Conservation (phyloP, 169 alveolate species). For the Eimeria sp. region DNA sequence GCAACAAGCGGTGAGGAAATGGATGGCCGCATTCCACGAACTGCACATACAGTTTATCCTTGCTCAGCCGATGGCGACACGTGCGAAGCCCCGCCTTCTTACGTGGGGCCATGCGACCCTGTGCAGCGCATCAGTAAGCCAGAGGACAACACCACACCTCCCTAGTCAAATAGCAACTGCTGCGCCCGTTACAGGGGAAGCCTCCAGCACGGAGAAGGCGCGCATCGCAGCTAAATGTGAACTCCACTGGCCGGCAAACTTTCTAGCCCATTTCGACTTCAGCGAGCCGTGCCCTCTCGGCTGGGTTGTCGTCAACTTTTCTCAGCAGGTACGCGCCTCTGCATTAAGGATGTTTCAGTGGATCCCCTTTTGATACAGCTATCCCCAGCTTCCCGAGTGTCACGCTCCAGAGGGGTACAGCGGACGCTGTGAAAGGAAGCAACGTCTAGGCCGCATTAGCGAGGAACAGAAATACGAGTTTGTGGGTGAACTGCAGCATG, state of each 20-base stretch:
- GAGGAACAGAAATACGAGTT: slow-evolving; percentile 49
- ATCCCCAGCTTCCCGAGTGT: slow-evolving; percentile 46
- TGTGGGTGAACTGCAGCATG: slow-evolving; percentile 13
- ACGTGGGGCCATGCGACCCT: slow-evolving; percentile 73
- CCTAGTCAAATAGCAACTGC: neutral
- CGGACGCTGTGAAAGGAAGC: slow-evolving; percentile 54
- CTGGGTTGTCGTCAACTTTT: slow-evolving; percentile 24
- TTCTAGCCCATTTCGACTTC: slow-evolving; percentile 48
- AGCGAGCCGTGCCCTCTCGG: slow-evolving; percentile 75
- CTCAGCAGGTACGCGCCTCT: slow-evolving; percentile 10
- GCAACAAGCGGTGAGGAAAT: slow-evolving; percentile 33
- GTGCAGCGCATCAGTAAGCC: slow-evolving; percentile 52
- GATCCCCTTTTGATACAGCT: neutral
- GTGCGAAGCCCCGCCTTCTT: slow-evolving; percentile 81
- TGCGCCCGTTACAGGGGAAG: neutral
- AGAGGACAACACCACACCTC: too few species aligned
- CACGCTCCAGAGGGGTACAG: slow-evolving; percentile 65
- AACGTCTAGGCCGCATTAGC: slow-evolving; percentile 20
- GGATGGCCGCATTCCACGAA: too few species aligned
- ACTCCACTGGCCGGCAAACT: slow-evolving; percentile 56
- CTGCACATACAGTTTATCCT: neutral
- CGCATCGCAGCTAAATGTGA: slow-evolving; percentile 58
- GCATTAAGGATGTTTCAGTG: neutral
- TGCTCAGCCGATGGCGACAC: slow-evolving; percentile 67
- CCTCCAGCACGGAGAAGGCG: slow-evolving; percentile 47